phyloP scores from a whole-genome alignment of 2,329 filamentous ascomycete genomes.

The Hirsutella thompsonii region DNA sequence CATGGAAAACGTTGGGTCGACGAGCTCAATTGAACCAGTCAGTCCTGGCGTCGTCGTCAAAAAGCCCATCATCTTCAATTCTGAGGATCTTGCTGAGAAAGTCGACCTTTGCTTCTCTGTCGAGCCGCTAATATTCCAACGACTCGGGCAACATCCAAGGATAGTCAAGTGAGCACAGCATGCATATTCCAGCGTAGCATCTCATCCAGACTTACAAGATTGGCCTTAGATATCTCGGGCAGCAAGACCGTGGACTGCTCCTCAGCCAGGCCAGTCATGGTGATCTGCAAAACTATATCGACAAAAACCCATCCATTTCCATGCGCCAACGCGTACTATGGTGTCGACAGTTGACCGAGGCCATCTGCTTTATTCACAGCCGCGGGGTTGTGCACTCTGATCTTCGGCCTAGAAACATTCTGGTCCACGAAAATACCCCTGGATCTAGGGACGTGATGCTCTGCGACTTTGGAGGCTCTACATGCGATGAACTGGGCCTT shows the following conservation, averaged over 20 bases:
- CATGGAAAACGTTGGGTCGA: slow-evolving; percentile 1
- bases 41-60: slow-evolving; percentile 2
- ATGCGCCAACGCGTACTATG: slow-evolving; percentile 8
- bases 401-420: slow-evolving; percentile 16
- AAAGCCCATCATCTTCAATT: background rate
- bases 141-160: slow-evolving; percentile 1
- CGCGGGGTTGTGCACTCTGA: slow-evolving; percentile 20
- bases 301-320: slow-evolving; percentile 2
- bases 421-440: slow-evolving; percentile 13
- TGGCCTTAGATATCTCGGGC: slow-evolving; percentile 1
- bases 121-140: slow-evolving; percentile 2
- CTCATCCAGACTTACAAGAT: background rate
- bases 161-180: slow-evolving; percentile 1
- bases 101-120: slow-evolving; percentile 2
- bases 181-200: background rate
- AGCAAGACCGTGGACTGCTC: background rate
- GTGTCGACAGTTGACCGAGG: slow-evolving; percentile 15
- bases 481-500: slow-evolving; percentile 14
- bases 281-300: slow-evolving; percentile 6
- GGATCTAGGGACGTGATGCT: slow-evolving; percentile 15
- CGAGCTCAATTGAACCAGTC: slow-evolving; percentile 1
- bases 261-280: slow-evolving; percentile 4
- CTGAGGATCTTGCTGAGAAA: background rate
- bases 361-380: slow-evolving; percentile 14
- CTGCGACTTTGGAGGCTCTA: slow-evolving; percentile 18